Base-by-base conservation (phyloP, 805 yeast species). In the Candida germanica region DNA sequence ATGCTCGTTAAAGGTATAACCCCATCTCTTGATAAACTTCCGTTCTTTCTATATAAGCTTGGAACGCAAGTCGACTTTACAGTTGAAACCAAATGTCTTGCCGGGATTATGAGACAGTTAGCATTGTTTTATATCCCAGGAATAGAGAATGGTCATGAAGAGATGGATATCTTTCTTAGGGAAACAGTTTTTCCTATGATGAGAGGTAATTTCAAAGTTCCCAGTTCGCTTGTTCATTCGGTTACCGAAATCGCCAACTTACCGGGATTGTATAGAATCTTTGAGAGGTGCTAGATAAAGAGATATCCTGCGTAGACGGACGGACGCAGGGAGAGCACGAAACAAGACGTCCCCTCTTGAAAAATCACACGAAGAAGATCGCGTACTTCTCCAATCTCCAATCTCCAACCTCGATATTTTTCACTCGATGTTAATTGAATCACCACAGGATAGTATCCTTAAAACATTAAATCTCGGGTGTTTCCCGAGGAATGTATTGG, bases 201-300 rank as follows among this genome's bases (percentile, higher is more conserved):
- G 5, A 80, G 81, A 44, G 66, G 67, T 40, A 61, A 79, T 30
- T 74, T 87, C 18, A 53, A 87, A 10, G 95, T 89, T 0, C 75
- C 94, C 0, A 64, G 64, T 10, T 52, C 50, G 3, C 48, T 87
- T 24, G 46, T 58, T 4, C 52, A 66, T 10, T 80, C 77, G 38
- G 77, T 88, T 3, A 73, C 86, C 4, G 96, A 91, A 56, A 77
- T 93, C 25, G 97, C 98, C 0, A 88, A 82, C 53, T 59, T 93
- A 20, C 98, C 98, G 2, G 95, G 95, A 0, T 64, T 93, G 38
- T 93, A 93, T 59, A 77, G 72, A 50, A 95, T 94, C 4, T 93
- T 93, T 66, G 98, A 93, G 63, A 71, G 98, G 54, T 93, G 98
- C 51, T 85, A 49, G 57, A 6, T 20, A n/a, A 12, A 13, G 6